Percentiles rank a stretch among this genome's conserved stretches.
Conservation (phyloP, 1,284 basidiomycete species). For the Mrakiaceae sp. region DNA sequence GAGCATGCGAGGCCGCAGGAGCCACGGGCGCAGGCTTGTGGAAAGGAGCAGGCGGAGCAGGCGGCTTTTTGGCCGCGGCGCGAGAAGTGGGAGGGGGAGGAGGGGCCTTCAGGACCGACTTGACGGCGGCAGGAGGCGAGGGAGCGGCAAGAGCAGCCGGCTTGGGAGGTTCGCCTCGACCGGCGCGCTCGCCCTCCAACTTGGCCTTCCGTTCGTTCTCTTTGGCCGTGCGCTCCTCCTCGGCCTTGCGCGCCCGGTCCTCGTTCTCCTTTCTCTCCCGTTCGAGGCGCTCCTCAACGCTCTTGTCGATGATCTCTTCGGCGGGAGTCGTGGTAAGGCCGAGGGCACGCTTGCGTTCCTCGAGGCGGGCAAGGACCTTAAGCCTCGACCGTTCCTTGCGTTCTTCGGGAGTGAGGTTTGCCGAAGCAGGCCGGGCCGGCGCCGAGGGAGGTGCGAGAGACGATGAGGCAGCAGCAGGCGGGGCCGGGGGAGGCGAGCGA, state of each 20-base stretch:
- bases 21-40: constrained; percentile 25
- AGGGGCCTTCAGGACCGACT: constrained; percentile 23
- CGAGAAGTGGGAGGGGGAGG: constrained; percentile 26
- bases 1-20: constrained; percentile 29
- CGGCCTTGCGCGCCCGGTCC: constrained; percentile 59
- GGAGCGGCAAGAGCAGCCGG: constrained; percentile 34
- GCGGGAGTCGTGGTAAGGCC: constrained; percentile 55
- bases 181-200: constrained; percentile 53
- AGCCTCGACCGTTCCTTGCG: constrained; percentile 66
- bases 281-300: constrained; percentile 67
- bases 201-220: constrained; percentile 57
- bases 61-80: constrained; percentile 27
- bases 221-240: constrained; percentile 63
- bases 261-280: constrained; percentile 77
- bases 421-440: constrained; percentile 44
- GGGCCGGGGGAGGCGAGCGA: constrained; percentile 22
- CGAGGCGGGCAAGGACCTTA: constrained; percentile 53
- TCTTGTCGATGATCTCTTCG: constrained; percentile 48
- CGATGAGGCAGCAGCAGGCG: constrained; percentile 30
- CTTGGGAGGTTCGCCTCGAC: constrained; percentile 34
- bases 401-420: constrained; percentile 65
- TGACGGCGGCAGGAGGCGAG: constrained; percentile 26
- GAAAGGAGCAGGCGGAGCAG: constrained; percentile 29
- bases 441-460: constrained; percentile 38
- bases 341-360: constrained; percentile 76